Conservation (phyloP, 1,284 basidiomycete species). For the Austroboletus olivaceoglutinosus region DNA sequence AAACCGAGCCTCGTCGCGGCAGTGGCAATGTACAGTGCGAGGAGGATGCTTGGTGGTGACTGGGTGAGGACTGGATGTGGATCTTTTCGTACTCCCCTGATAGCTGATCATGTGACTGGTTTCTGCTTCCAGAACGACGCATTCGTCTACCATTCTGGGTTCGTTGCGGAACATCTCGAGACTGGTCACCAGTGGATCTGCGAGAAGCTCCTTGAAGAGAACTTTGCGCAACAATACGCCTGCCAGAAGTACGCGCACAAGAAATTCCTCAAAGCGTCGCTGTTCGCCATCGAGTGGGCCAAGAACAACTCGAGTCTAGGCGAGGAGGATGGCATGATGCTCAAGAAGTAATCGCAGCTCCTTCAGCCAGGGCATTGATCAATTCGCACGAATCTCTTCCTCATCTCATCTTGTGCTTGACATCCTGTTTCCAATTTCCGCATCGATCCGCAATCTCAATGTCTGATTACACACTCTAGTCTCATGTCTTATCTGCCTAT, state of each 20-base stretch:
- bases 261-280: conserved; percentile 90
- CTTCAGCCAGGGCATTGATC: conserved; percentile 15
- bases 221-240: conserved; percentile 85
- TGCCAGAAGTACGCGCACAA: conserved; percentile 98
- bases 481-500: conserved; percentile 36
- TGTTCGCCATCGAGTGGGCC: conserved; percentile 73
- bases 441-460: conserved; percentile 37
- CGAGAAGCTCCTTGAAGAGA: conserved; percentile 79
- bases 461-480: conserved; percentile 40
- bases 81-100: conserved; percentile 11
- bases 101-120: conserved; percentile 50
- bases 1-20: conserved; percentile 97
- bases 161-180: conserved; percentile 86
- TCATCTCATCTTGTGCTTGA: conserved; percentile 37
- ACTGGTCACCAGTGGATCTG: conserved; percentile 83
- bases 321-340: conserved; percentile 45
- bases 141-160: conserved; percentile 94
- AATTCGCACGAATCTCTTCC: conserved; percentile 29
- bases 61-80: conserved; percentile 69
- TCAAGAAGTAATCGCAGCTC: conserved; percentile 42
- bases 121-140: conserved; percentile 67
- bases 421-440: conserved; percentile 36
- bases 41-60: conserved; percentile 87
- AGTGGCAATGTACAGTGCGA: conserved; percentile 94
- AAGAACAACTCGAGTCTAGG: conserved; percentile 37